Conservation (phyloP, 2,329 filamentous ascomycete genomes). For the Stagonosporopsis tanaceti region DNA sequence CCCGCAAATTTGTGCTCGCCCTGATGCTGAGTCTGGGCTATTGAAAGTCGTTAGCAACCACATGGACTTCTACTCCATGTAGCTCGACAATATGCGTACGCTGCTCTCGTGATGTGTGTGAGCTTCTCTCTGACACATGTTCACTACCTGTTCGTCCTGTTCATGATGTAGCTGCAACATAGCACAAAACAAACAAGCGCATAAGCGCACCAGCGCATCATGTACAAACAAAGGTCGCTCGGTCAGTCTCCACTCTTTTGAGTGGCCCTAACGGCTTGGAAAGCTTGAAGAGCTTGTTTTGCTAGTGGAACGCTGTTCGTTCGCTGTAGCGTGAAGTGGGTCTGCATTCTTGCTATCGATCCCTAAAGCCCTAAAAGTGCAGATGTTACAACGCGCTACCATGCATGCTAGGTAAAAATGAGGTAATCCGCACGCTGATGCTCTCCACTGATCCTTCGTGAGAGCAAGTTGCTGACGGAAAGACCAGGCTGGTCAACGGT, state of each 20-base stretch:
- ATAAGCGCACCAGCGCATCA: too few relatives aligned
- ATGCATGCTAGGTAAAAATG: not conserved
- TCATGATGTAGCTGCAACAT: not conserved
- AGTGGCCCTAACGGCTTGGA: not conserved
- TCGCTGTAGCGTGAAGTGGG: not conserved
- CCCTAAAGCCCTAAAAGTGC: not conserved
- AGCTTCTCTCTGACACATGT: too few relatives aligned
- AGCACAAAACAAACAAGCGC: not conserved
- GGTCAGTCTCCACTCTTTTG: not conserved
- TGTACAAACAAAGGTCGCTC: not conserved
- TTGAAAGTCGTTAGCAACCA: too few relatives aligned
- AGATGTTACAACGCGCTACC: not conserved
- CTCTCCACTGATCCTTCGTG: not conserved
- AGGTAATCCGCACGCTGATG: not conserved
- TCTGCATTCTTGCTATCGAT: not conserved
- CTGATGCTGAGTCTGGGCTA: too few relatives aligned
- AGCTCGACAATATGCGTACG: not conserved
- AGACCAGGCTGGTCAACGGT: not conserved
- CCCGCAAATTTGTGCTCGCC: too few relatives aligned
- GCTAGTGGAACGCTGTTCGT: not conserved
- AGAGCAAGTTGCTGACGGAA: not conserved
- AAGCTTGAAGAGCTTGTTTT: constrained; percentile 6
- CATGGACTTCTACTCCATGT: too few relatives aligned
- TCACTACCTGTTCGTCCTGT: not conserved
- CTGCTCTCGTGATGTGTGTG: not conserved